phyloP scores from a whole-genome alignment of 257 asterid genomes.

The Coffea canephora region DNA sequence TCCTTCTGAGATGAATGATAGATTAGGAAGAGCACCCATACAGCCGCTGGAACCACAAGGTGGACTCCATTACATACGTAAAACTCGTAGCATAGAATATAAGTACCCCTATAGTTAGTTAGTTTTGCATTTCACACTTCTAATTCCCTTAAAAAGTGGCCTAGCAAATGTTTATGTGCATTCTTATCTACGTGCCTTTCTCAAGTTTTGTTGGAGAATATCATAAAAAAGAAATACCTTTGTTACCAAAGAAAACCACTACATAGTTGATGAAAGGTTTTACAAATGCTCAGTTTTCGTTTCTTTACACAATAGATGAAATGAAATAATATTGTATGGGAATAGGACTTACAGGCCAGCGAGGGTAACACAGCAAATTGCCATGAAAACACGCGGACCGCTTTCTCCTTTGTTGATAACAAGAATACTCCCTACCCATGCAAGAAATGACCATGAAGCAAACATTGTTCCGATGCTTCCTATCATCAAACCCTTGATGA shows the following conservation, averaged over 20 bases:
- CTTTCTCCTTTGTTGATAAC: constrained; percentile 59
- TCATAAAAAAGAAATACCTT: too few species aligned
- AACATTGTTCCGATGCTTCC: constrained; percentile 74
- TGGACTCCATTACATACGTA: background rate
- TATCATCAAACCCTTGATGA: constrained; percentile 68
- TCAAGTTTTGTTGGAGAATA: too few species aligned
- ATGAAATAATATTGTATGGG: background rate
- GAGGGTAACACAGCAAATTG: constrained; percentile 43
- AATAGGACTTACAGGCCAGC: constrained; percentile 67
- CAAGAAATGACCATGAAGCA: constrained; percentile 70
- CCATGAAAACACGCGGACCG: constrained; percentile 63
- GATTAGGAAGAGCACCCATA: constrained; percentile 65
- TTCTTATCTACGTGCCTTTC: too few species aligned
- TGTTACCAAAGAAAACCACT: too few species aligned
- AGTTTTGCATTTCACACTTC: background rate
- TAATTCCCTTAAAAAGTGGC: background rate
- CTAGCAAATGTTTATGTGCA: too few species aligned
- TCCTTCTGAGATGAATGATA: constrained; percentile 60
- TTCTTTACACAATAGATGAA: background rate
- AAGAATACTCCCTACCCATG: constrained; percentile 75
- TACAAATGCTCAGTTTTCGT: background rate
- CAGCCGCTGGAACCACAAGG: constrained; percentile 45
- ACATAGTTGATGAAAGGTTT: too few species aligned
- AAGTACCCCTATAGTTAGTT: too few species aligned
- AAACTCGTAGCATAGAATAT: background rate